A percentile compares a stretch with the other conserved stretches of the same genome.
phyloP scores from a whole-genome alignment of 352 stramenopile genomes.

The Globisporangium echinulatum region DNA sequence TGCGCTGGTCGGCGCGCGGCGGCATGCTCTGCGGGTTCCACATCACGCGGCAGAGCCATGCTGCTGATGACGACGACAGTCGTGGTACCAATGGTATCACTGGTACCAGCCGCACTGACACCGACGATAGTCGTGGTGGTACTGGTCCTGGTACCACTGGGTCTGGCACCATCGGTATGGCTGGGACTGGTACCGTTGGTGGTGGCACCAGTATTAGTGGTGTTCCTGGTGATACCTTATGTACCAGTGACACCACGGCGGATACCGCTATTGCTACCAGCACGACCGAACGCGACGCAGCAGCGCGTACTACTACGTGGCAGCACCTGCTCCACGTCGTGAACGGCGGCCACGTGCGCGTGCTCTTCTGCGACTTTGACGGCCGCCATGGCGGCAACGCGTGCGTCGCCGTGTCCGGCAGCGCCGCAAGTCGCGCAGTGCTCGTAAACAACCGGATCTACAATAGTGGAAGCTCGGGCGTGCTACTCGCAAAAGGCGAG shows the following conservation, averaged over 20 bases:
- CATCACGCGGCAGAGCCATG: constrained; percentile 26
- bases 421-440: constrained; percentile 30
- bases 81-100: background rate
- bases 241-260: background rate
- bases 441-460: constrained; percentile 59
- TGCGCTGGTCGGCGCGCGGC: constrained; percentile 51
- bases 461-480: constrained; percentile 46
- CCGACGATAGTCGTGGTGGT: too few relatives aligned
- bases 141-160: too few relatives aligned
- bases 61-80: background rate
- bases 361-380: constrained; percentile 66
- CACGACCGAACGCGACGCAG: background rate
- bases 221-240: too few relatives aligned
- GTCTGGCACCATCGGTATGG: too few relatives aligned
- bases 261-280: background rate
- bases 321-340: constrained; percentile 56
- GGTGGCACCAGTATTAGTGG: too few relatives aligned
- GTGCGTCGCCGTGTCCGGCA: constrained; percentile 52
- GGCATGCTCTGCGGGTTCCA: constrained; percentile 65
- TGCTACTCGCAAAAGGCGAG: constrained; percentile 46
- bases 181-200: too few relatives aligned
- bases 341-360: constrained; percentile 32
- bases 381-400: constrained; percentile 57
- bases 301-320: constrained; percentile 26
- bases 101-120: too few relatives aligned